Evolutionary conservation across 2,329 filamentous ascomycete species (phyloP).

Genomic region (Hymenoscyphus linearis): DNA sequence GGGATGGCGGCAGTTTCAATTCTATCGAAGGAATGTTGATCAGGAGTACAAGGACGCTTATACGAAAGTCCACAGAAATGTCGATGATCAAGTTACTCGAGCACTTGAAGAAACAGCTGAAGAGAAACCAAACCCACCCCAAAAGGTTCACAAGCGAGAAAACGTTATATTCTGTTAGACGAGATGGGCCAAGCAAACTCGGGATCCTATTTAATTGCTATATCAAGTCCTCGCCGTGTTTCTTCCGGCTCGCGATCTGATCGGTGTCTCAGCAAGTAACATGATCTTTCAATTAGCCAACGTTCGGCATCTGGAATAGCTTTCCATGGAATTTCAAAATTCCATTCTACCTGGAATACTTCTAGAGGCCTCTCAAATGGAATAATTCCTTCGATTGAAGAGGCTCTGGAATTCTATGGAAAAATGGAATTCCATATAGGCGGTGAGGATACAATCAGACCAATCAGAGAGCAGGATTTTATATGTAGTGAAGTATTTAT

Average conservation of each 20-base stretch:
- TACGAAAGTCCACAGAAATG: conserved; percentile 38
- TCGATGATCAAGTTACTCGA: conserved; percentile 40
- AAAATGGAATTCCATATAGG: no score
- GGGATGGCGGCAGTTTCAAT: neutral
- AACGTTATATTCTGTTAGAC: conserved; percentile 49
- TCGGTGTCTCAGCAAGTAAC: conserved; percentile 43
- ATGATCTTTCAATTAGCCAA: conserved; percentile 43
- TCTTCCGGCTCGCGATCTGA: conserved; percentile 51
- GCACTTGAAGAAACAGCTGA: conserved; percentile 22
- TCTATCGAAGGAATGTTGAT: neutral
- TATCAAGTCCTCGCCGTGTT: conserved; percentile 44
- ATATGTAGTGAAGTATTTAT: no score
- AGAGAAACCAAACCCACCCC: conserved; percentile 22
- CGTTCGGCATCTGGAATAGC: no score
- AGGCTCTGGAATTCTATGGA: no score
- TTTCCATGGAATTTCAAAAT: no score
- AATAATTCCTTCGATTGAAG: no score
- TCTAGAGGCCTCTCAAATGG: no score
- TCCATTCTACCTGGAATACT: no score
- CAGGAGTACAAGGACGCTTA: conserved; percentile 14
- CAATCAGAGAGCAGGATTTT: no score
- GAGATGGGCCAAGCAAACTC: conserved; percentile 45
- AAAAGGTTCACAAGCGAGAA: conserved; percentile 31
- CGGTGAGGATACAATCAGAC: no score
- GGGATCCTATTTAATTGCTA: conserved; percentile 34